A percentile compares a stretch with the other conserved stretches of the same genome.
phyloP scores from a whole-genome alignment of 768 basidiomycete species.

The Hirschioporus abietinus region DNA sequence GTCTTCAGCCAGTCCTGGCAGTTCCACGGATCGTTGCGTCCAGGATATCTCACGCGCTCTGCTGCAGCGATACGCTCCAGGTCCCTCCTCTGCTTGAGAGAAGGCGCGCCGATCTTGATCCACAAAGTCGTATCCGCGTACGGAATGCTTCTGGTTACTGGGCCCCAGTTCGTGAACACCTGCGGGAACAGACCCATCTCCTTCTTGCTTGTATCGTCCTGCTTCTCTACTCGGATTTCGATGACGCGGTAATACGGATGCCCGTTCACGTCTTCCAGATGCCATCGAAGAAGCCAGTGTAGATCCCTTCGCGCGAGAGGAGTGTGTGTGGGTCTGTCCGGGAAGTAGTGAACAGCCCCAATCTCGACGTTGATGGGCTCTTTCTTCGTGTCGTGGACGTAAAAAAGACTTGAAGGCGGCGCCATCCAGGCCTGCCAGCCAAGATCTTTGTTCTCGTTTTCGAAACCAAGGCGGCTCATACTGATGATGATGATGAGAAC shows the following conservation, averaged over 20 bases:
- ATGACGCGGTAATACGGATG: not conserved
- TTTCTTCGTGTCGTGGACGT: not conserved
- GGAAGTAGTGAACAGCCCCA: not conserved
- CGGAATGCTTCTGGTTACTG: constrained; percentile 14
- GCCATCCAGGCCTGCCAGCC: not conserved
- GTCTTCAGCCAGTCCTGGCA: constrained; percentile 27
- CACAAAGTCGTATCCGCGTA: constrained; percentile 8
- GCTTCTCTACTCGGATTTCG: not conserved
- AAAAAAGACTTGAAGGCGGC: too few relatives aligned
- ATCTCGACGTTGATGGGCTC: not conserved
- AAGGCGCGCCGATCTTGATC: constrained; percentile 14
- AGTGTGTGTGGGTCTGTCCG: not conserved
- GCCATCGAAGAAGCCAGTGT: not conserved
- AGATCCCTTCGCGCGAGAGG: not conserved
- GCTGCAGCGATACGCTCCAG: constrained; percentile 21
- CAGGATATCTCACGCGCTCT: constrained; percentile 14
- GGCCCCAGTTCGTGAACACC: constrained; percentile 23
- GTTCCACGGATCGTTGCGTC: constrained; percentile 26
- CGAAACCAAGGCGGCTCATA: too few relatives aligned
- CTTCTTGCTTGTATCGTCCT: not conserved
- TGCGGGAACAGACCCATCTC: not conserved
- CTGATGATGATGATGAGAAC: too few relatives aligned
- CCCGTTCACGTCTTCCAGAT: not conserved
- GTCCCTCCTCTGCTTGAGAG: constrained; percentile 13
- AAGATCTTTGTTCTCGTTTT: not conserved